Percentiles rank a stretch among this genome's conserved stretches.
These are phyloP conservation scores for Lanmaoa pseudosensibilis DNA, from an alignment of 768 basidiomycete species.

Conservation along the genomic window DNA sequence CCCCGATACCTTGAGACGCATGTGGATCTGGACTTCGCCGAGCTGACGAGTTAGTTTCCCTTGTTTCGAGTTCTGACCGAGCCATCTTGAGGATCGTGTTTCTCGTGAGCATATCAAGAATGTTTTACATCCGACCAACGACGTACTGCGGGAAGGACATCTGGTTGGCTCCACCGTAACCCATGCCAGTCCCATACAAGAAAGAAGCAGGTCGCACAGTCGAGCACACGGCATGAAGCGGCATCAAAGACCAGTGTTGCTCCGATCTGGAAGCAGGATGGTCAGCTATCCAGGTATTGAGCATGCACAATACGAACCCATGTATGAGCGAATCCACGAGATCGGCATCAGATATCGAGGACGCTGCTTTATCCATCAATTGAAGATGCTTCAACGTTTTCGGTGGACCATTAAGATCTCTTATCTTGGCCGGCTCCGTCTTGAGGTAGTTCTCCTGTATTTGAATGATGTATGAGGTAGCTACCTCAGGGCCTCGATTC, in stretches of 20 bases:
- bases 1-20: conserved; percentile 93
- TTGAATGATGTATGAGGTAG: neutral
- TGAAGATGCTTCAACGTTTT: conserved; percentile 69
- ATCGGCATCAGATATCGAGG: conserved; percentile 93
- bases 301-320: conserved; percentile 51
- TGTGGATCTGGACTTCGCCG: conserved; percentile 88
- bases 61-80: conserved; percentile 96
- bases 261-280: conserved; percentile 58
- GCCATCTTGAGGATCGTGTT: conserved; percentile 63
- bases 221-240: conserved; percentile 88
- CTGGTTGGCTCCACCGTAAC: conserved; percentile 64
- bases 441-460: conserved; percentile 92
- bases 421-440: conserved; percentile 63
- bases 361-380: conserved; percentile 84
- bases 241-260: conserved; percentile 96
- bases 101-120: neutral
- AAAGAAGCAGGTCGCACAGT: conserved; percentile 85
- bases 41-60: conserved; percentile 77
- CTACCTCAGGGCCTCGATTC: neutral
- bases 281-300: neutral
- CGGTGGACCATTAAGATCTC: conserved; percentile 61
- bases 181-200: conserved; percentile 70
- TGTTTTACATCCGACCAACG: neutral
- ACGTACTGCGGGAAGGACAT: conserved; percentile 85
- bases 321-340: conserved; percentile 92